Conservation (phyloP, 73 alveolate genomes). For the Paramecium pentaurelia region DNA sequence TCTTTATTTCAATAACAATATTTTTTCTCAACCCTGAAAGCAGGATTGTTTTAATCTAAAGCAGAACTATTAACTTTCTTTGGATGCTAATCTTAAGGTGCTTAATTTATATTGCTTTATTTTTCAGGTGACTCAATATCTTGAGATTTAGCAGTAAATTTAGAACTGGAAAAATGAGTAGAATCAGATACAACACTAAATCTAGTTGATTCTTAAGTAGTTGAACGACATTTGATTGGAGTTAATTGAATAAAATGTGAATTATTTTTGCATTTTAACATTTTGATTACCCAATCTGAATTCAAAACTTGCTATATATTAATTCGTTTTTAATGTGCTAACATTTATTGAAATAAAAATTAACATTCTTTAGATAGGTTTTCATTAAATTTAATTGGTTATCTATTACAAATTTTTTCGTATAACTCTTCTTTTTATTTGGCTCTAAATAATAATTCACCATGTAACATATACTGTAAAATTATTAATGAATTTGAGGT, state of each 20-base stretch:
- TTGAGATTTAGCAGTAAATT: not conserved
- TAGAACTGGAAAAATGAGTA: constrained; percentile 1
- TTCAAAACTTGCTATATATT: not conserved
- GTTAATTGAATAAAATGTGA: not conserved
- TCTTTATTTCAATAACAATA: not conserved
- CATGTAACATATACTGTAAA: not conserved
- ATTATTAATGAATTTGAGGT: not conserved
- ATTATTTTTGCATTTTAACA: not conserved
- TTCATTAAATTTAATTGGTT: not conserved
- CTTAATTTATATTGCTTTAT: not conserved
- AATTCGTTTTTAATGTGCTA: constrained; percentile 8
- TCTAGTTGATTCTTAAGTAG: not conserved
- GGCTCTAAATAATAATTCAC: not conserved
- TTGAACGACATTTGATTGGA: not conserved
- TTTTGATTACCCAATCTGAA: not conserved
- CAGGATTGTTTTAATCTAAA: not conserved
- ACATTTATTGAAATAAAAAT: not conserved
- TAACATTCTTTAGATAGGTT: not conserved
- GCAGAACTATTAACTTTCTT: not conserved
- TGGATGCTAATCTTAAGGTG: not conserved
- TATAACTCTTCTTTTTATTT: not conserved
- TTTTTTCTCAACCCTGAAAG: constrained; percentile 5
- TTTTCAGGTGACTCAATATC: not conserved
- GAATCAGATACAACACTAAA: not conserved
- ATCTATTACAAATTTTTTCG: not conserved